Evolutionary conservation across 306 rosid genomes (phyloP), one percentile per base, ranked within the genome.

Genomic region (Vachellia pachyceras): DNA sequence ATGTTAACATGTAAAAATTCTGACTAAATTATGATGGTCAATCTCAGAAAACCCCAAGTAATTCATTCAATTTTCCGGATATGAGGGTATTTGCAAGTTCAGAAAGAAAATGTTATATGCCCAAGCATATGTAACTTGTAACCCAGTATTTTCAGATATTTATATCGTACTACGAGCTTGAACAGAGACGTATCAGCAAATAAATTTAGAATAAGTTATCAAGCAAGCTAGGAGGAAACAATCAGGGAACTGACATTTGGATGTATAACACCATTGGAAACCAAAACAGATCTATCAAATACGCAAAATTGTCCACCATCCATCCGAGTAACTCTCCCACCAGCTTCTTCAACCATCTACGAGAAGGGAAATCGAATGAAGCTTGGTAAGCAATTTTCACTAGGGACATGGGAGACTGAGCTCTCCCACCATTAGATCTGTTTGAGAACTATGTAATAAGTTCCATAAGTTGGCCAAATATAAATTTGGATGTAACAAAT

Each of bases 311-410:
- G 90, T 72, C 95, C 93, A 57, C 99, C 97, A 69, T 95, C 99
- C 99, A 95, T 95, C 81, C 95, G 75, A 50, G 96, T 88, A 66
- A 93, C 92, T 39, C 85, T 23, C 58, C 98, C 99, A 37, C 97
- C 99, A 41, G 99, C 95, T 90, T 95, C 99, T 84, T 95, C 97
- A 67, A 93, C 98, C 73, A 95, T 90, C 98, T 92, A 83, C 75
- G 65, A 61, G 58, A 73, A 33, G 44, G 54, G 13, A 39, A 10
- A 81, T 65, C 35, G 47, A 73, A 63, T 44, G 40, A 22, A 78
- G 61, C 29, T 80, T 37, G 6, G 22, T 67, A 54, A 46, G 58
- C 29, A 83, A 52, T 65, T 37, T 76, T 71, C 71, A 17, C 69
- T 12, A 5, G n/a, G n/a, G 33, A n/a, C 40, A 29, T 14, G n/a